These are phyloP conservation scores for Lotus japonicus DNA, from an alignment of 306 rosid genomes.

Conservation along the genomic window DNA sequence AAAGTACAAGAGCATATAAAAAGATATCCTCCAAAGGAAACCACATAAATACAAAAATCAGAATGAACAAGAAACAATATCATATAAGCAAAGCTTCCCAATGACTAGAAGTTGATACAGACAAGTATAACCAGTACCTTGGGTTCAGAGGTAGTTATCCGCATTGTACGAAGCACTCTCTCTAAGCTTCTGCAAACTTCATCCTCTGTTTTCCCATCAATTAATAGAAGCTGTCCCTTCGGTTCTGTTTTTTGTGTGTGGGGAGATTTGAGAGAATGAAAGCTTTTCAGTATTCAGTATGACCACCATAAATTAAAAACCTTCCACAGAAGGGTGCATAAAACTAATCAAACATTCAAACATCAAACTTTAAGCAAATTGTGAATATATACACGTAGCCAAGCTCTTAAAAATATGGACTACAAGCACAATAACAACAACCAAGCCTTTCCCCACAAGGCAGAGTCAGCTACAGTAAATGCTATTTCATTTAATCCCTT, in stretches of 20 bases:
- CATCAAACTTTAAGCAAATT: constrained; percentile 3
- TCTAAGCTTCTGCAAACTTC: constrained; percentile 85
- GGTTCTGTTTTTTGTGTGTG: constrained; percentile 48
- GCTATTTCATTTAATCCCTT: background rate
- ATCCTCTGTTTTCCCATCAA: constrained; percentile 90
- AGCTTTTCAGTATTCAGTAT: background rate
- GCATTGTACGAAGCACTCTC: constrained; percentile 92
- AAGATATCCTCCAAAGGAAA: constrained; percentile 7
- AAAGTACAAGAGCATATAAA: constrained; percentile 2
- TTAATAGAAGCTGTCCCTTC: constrained; percentile 87
- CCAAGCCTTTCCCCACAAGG: too few species aligned
- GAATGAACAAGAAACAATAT: background rate
- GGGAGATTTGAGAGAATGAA: constrained; percentile 8
- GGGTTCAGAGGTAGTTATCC: constrained; percentile 81
- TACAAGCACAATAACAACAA: background rate
- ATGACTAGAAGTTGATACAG: background rate
- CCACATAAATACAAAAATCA: background rate
- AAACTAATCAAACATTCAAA: constrained; percentile 4
- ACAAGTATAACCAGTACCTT: constrained; percentile 51
- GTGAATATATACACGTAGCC: background rate
- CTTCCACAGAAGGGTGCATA: constrained; percentile 2
- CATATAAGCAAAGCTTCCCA: background rate
- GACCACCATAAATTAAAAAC: constrained; percentile 9
- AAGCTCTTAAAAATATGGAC: background rate
- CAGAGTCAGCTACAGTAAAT: background rate